A percentile compares a stretch with the other conserved stretches of the same genome.
Conservation (phyloP, 176 grass and related monocot species). For the Lolium perenne region DNA sequence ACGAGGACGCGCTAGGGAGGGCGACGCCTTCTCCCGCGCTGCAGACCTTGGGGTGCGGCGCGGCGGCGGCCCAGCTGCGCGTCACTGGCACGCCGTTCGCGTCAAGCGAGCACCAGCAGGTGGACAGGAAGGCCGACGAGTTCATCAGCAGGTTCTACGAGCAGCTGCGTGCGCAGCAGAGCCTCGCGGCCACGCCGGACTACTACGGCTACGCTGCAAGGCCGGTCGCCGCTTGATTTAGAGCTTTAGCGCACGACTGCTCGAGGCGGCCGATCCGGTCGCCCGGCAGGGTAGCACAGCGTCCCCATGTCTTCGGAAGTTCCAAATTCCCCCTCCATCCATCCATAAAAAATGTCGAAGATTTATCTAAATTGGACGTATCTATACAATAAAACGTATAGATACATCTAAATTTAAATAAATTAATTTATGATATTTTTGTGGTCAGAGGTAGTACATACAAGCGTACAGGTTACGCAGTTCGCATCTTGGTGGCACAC, state of each 20-base stretch:
- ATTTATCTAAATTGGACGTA: too few relatives aligned
- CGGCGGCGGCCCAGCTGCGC: constrained; percentile 44
- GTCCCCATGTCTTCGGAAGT: background rate
- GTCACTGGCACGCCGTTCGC: constrained; percentile 51
- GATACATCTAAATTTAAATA: too few relatives aligned
- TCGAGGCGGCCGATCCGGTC: constrained; percentile 3
- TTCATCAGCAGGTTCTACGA: constrained; percentile 77
- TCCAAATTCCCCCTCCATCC: background rate
- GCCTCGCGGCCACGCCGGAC: constrained; percentile 54
- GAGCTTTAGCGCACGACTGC: background rate
- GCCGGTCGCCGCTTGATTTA: background rate
- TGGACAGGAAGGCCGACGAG: constrained; percentile 65
- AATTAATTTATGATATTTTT: too few relatives aligned
- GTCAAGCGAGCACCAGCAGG: constrained; percentile 32
- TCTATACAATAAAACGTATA: too few relatives aligned
- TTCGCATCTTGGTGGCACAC: too few relatives aligned
- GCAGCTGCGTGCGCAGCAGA: constrained; percentile 68
- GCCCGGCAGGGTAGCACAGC: constrained; percentile 2
- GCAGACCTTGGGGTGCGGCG: constrained; percentile 38
- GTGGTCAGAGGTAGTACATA: too few relatives aligned
- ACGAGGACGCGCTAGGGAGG: background rate
- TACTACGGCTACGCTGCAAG: constrained; percentile 29
- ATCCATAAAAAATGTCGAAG: too few relatives aligned
- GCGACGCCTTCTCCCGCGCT: constrained; percentile 33
- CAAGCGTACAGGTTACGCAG: too few relatives aligned